Evolutionary conservation across 1,284 basidiomycete genomes (phyloP).

Genomic region (Puccinia coronata): DNA sequence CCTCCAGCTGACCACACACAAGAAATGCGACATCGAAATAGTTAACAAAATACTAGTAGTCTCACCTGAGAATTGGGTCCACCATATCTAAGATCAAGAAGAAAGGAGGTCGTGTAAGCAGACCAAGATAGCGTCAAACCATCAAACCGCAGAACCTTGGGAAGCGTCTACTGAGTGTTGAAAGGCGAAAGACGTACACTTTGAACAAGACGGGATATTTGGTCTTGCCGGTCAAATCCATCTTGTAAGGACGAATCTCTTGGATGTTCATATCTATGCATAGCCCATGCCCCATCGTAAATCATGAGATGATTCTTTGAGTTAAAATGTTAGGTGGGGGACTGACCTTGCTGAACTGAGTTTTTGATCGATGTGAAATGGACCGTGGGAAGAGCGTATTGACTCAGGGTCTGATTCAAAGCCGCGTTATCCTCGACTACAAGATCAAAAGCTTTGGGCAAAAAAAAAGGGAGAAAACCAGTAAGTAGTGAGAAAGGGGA

Average conservation of each 20-base stretch:
- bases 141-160: constrained; percentile 18
- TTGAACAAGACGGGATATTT: constrained; percentile 90
- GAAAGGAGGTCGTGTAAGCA: neutral
- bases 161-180: neutral
- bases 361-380: constrained; percentile 22
- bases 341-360: constrained; percentile 20
- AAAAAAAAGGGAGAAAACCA: neutral
- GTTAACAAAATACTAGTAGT: neutral
- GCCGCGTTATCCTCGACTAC: constrained; percentile 16
- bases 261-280: constrained; percentile 74
- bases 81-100: constrained; percentile 68
- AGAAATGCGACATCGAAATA: neutral
- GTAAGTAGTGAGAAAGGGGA: neutral
- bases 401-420: constrained; percentile 19
- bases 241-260: constrained; percentile 83
- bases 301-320: neutral
- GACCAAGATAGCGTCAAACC: constrained; percentile 6
- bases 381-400: constrained; percentile 20
- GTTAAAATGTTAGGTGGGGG: neutral
- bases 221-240: constrained; percentile 86
- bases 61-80: constrained; percentile 72
- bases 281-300: neutral
- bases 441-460: neutral
- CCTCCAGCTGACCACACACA: neutral
- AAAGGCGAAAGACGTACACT: constrained; percentile 64